Percentiles rank a stretch among this genome's conserved stretches.
Evolutionary conservation across 1,284 basidiomycete genomes (phyloP).

Genomic region (Inonotus hispidus): DNA sequence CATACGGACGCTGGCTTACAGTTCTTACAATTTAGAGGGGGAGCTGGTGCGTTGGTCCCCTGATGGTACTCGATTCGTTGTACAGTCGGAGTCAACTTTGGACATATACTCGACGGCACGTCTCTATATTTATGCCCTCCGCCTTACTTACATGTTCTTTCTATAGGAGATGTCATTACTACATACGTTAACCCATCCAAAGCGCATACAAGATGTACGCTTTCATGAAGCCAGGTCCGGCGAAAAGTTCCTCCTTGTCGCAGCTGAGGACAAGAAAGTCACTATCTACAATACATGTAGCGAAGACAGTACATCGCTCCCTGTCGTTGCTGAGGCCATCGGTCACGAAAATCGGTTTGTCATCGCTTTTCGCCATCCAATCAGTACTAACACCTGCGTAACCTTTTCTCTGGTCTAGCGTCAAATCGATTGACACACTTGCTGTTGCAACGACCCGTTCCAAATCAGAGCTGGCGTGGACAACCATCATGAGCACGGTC

Average conservation of each 20-base stretch:
- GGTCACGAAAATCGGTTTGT: conserved; percentile 74
- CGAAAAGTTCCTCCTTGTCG: conserved; percentile 66
- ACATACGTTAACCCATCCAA: conserved; percentile 66
- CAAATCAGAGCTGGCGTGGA: conserved; percentile 33
- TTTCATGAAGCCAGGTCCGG: conserved; percentile 48
- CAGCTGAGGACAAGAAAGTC: conserved; percentile 82
- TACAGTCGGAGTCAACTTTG: conserved; percentile 72
- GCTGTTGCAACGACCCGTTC: conserved; percentile 44
- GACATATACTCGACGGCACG: conserved; percentile 78
- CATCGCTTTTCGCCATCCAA: not conserved
- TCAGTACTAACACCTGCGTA: not conserved
- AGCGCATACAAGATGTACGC: conserved; percentile 74
- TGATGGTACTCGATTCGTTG: conserved; percentile 70
- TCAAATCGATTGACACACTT: conserved; percentile 67
- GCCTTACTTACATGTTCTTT: not conserved
- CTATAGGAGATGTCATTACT: conserved; percentile 65
- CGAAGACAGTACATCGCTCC: conserved; percentile 38
- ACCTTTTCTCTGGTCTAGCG: conserved; percentile 28
- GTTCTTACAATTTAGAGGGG: conserved; percentile 52
- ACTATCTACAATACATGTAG: conserved; percentile 60
- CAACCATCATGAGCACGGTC: conserved; percentile 64
- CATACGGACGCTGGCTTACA: not conserved
- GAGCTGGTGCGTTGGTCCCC: conserved; percentile 83
- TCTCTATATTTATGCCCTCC: conserved; percentile 14
- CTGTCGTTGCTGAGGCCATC: conserved; percentile 54